Percentiles rank a stretch among this genome's conserved stretches.
Evolutionary conservation across 2,329 filamentous ascomycete genomes (phyloP).

Genomic region (Sporothrix globosa): DNA sequence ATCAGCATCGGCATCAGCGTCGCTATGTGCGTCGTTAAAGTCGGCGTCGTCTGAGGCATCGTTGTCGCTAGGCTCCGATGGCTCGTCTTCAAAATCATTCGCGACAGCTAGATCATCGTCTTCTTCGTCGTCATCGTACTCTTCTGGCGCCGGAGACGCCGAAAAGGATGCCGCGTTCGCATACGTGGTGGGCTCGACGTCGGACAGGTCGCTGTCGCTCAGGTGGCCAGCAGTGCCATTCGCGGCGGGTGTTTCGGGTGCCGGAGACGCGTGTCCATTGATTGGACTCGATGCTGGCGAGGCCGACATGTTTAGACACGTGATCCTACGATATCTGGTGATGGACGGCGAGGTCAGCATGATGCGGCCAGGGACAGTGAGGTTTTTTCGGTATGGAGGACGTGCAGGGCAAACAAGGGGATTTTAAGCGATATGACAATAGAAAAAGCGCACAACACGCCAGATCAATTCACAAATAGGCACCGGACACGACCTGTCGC

Average conservation of each 20-base stretch:
- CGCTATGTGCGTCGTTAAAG: slow-evolving; percentile 57
- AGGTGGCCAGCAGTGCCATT: slow-evolving; percentile 50
- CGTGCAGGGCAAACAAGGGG: not conserved
- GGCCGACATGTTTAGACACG: slow-evolving; percentile 66
- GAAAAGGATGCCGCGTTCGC: slow-evolving; percentile 50
- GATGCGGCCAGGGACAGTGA: slow-evolving; percentile 36
- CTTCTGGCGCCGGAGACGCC: slow-evolving; percentile 35
- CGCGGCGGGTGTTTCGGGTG: slow-evolving; percentile 51
- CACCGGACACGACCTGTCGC: slow-evolving; percentile 34
- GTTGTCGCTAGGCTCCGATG: slow-evolving; percentile 54
- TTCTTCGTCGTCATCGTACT: slow-evolving; percentile 52
- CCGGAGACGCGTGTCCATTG: slow-evolving; percentile 67
- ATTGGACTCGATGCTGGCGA: slow-evolving; percentile 63
- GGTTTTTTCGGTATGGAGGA: slow-evolving; percentile 37
- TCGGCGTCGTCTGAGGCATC: slow-evolving; percentile 70
- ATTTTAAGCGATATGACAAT: slow-evolving; percentile 18
- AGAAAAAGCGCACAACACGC: slow-evolving; percentile 6
- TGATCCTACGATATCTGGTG: slow-evolving; percentile 63
- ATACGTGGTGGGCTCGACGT: slow-evolving; percentile 61
- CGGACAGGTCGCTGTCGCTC: slow-evolving; percentile 77
- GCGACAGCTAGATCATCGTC: slow-evolving; percentile 44
- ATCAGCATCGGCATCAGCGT: slow-evolving; percentile 55
- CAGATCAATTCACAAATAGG: slow-evolving; percentile 1
- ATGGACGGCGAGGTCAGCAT: slow-evolving; percentile 54
- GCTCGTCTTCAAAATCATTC: slow-evolving; percentile 47